Evolutionary conservation across 805 yeast genomes (phyloP), one percentile per base, ranked within the genome.

Genomic region (Yamadazyma takamatsuzukensis): DNA sequence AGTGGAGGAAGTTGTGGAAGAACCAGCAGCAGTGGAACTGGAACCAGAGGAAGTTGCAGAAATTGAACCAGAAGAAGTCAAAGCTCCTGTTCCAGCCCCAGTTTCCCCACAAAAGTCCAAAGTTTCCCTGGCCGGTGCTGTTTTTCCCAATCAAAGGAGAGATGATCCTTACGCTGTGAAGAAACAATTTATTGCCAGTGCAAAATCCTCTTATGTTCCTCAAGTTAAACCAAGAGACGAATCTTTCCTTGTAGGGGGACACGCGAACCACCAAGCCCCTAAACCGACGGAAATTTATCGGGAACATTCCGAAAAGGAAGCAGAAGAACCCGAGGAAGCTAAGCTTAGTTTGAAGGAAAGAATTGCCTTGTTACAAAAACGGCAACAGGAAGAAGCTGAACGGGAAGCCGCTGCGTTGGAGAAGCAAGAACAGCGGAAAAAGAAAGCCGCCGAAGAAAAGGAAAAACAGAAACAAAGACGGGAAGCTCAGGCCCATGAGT

Each of bases 341-440:
- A 79, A 83, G 45, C 59, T 88, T 64, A 81, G 94, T 36, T 65
- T 90, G 47, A 83, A 83, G 52, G 97, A 93, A 47, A 73, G 97
- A 44, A 87, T 90, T 52, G 86, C 87, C 4, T 49, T 85, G 49
- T 66, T 90, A 31, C 95, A 89, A 54, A 76, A 85, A 49, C 78
- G 80, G 37, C 96, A 86, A 51, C 76, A 74, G 38, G 83, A 83
- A 49, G 94, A 86, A 47, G 84, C 81, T 14, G 90, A 81, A 39
- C 65, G 77, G 36, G 89, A 77, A 43, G 81, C 78, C 3, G 74
- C 73, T 3, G 76, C 80, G 6, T 44, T 70, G 49, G 72, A 69
- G 45, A 72, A 70, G 48, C 69, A 68, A 36, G 71, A 68, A 36
- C 74, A 67, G 51, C 70, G 71, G 53, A 76, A 75, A 51, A 67